Evolutionary conservation across 805 yeast species (phyloP).

Genomic region (Maudiozyma barnettii): DNA sequence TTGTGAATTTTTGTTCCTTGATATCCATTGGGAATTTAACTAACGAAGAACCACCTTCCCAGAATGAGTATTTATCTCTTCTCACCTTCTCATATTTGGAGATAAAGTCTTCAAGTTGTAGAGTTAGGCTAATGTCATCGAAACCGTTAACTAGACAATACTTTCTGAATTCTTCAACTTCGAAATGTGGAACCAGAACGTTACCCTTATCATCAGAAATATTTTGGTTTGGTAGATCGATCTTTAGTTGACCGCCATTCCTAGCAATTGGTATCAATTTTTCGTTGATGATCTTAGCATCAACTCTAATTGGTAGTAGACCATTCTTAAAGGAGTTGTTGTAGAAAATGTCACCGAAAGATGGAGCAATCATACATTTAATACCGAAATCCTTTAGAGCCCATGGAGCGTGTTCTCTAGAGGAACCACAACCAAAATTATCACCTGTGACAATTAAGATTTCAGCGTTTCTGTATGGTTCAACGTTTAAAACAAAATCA

Average conservation of each 20-base stretch:
- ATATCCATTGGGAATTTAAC: slow-evolving; percentile 28
- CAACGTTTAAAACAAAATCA: slow-evolving; percentile 84
- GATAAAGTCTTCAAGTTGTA: slow-evolving; percentile 79
- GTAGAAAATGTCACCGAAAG: slow-evolving; percentile 96
- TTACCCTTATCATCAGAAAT: slow-evolving; percentile 60
- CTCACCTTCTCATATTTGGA: slow-evolving; percentile 65
- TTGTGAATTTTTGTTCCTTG: slow-evolving; percentile 2
- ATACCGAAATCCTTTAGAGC: slow-evolving; percentile 97
- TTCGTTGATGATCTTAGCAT: slow-evolving; percentile 59
- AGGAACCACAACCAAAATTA: slow-evolving; percentile 98
- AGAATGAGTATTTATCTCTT: slow-evolving; percentile 75
- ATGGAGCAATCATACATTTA: slow-evolving; percentile 91
- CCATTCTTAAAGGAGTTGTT: slow-evolving; percentile 96
- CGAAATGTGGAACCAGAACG: slow-evolving; percentile 73
- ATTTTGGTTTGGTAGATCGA: slow-evolving; percentile 82
- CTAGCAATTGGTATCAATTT: slow-evolving; percentile 76
- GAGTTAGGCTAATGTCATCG: slow-evolving; percentile 92
- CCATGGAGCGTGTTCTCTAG: slow-evolving; percentile 99
- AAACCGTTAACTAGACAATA: slow-evolving; percentile 91
- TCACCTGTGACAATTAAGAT: slow-evolving; percentile 89
- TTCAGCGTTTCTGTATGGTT: slow-evolving; percentile 71
- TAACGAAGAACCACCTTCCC: slow-evolving; percentile 77
- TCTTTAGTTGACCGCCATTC: slow-evolving; percentile 55
- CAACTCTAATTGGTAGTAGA: slow-evolving; percentile 83
- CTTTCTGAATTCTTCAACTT: slow-evolving; percentile 84